Base-by-base conservation (phyloP, 164 flowering plant species). In the Piper betle region DNA sequence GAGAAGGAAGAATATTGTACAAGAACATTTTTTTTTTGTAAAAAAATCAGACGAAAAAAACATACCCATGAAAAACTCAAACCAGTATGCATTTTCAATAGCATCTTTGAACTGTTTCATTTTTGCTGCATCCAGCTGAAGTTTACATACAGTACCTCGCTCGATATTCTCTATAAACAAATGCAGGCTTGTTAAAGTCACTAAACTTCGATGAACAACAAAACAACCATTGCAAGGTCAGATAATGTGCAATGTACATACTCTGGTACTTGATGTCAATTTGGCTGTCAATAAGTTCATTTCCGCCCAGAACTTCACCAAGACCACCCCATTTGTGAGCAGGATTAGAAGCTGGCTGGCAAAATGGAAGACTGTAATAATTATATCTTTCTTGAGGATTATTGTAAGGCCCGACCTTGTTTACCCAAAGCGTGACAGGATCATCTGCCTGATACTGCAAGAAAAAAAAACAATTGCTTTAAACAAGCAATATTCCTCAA, bases 331-430 rank as follows among this genome's bases (percentile, higher is more conserved):
- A 94, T 71, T 87, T 91, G 76, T 91, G 99, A 71, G 78, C 79
- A 66, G 84, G 60, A 73, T 75, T 72, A 11, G 82, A 77, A 60
- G 78, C 37, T 38, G 83, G 78, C 46, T 64, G 89, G 59, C 99
- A 94, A 74, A 88, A 94, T 55, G 99, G 99, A 67, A 94, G 97
- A 75, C 84, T 88, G 78, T 84, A 82, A 65, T 94, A 94, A 68
- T 94, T 94, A 71, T 94, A 94, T 52, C 95, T 94, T 76, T 94
- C 99, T 75, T 94, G 99, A 55, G 99, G 99, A 81, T 94, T 94
- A 65, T 94, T 94, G 55, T 90, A 94, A 12, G 99, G 99, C 33
- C 99, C 99, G 64, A 94, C 99, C 74, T 91, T 94, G 73, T 94
- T 94, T 41, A 91, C 99, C 99, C 99, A 94, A 17, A 94, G 84